Evolutionary conservation across 768 basidiomycete species (phyloP).

Genomic region (Psilocybe sp.): DNA sequence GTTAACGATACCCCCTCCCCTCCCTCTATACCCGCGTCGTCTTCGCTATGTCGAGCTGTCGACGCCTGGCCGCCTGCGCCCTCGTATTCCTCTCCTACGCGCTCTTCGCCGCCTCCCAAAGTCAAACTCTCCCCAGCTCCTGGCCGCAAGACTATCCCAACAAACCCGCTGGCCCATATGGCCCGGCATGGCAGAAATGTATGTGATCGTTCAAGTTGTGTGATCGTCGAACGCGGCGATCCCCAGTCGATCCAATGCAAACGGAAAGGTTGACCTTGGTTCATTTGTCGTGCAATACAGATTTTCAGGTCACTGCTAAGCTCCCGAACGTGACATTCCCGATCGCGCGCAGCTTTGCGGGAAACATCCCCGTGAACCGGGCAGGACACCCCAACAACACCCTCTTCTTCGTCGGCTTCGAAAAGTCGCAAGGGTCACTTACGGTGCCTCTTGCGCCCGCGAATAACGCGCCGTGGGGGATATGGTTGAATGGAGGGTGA

Average conservation of each 20-base stretch:
- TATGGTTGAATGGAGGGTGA: constrained; percentile 75
- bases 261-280: not conserved
- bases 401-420: constrained; percentile 65
- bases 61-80: constrained; percentile 14
- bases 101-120: constrained; percentile 20
- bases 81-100: constrained; percentile 19
- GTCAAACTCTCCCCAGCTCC: constrained; percentile 33
- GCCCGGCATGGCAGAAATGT: constrained; percentile 64
- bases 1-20: constrained; percentile 4
- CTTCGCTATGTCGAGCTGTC: constrained; percentile 18
- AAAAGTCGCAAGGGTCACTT: constrained; percentile 54
- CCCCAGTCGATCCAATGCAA: not conserved
- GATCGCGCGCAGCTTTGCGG: constrained; percentile 53
- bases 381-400: constrained; percentile 61
- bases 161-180: constrained; percentile 44
- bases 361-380: constrained; percentile 62
- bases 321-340: constrained; percentile 64
- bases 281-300: constrained; percentile 25
- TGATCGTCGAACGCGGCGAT: not conserved
- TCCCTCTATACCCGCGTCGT: constrained; percentile 15
- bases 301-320: constrained; percentile 53
- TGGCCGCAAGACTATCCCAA: constrained; percentile 49
- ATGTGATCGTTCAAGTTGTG: no score
- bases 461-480: constrained; percentile 58
- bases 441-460: constrained; percentile 32